Percentiles rank a stretch among this genome's conserved stretches.
phyloP scores from a whole-genome alignment of 768 basidiomycete genomes.

The Lanmaoa pseudosensibilis region DNA sequence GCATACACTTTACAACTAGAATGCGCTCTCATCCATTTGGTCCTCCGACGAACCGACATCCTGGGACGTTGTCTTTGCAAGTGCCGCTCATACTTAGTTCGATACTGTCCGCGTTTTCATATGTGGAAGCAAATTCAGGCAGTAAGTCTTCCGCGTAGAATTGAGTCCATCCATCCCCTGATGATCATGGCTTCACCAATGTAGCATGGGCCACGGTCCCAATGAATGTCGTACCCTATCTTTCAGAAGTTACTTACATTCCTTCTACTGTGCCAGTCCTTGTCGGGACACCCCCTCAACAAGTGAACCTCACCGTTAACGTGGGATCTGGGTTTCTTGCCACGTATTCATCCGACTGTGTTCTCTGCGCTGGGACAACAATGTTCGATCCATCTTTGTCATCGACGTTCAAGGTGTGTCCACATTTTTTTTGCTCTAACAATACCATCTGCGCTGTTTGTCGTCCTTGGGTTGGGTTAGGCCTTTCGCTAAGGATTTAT shows the following conservation, averaged over 20 bases:
- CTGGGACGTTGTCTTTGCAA: not conserved
- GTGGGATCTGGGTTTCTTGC: constrained; percentile 12
- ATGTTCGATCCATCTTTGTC: constrained; percentile 25
- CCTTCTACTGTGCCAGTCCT: constrained; percentile 21
- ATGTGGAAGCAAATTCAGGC: constrained; percentile 14
- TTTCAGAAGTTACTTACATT: constrained; percentile 9
- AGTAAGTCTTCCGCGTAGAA: constrained; percentile 5
- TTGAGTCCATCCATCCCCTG: not conserved
- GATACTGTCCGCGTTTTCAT: constrained; percentile 1
- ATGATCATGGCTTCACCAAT: not conserved
- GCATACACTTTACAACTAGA: too few species aligned
- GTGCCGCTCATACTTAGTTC: not conserved
- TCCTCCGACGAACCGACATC: not conserved
- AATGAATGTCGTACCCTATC: constrained; percentile 21
- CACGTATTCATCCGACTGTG: constrained; percentile 23
- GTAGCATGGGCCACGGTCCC: constrained; percentile 29
- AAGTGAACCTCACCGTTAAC: constrained; percentile 26
- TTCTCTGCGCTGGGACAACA: constrained; percentile 25
- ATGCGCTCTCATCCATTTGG: not conserved
- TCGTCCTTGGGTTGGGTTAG: not conserved
- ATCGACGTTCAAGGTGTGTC: constrained; percentile 26
- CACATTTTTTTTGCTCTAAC: not conserved
- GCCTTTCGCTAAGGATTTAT: not conserved
- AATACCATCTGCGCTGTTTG: not conserved
- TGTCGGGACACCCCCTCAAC: constrained; percentile 30